phyloP scores from a whole-genome alignment of 2,329 filamentous ascomycete species.

The Massarina eburnea region DNA sequence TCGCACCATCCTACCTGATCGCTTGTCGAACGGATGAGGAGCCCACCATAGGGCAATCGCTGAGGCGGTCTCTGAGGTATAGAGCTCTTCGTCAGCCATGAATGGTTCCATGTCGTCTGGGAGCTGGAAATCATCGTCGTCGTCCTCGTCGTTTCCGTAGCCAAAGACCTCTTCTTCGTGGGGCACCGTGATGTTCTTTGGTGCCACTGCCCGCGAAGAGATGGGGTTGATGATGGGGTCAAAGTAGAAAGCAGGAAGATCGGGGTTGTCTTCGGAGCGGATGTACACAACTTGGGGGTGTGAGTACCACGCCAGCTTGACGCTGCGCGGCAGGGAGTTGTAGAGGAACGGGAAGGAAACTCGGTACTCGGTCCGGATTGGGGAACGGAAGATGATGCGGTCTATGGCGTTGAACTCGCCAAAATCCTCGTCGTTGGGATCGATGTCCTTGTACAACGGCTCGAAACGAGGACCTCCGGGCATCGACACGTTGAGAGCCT shows the following conservation, averaged over 20 bases:
- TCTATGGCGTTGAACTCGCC: constrained; percentile 99
- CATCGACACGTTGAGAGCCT: constrained; percentile 94
- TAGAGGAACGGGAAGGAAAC: constrained; percentile 95
- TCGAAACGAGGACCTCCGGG: constrained; percentile 97
- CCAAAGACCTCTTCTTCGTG: constrained; percentile 96
- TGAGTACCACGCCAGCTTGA: constrained; percentile 91
- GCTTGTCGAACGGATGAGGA: constrained; percentile 90
- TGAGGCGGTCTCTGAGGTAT: constrained; percentile 83
- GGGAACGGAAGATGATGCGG: constrained; percentile 95
- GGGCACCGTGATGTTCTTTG: constrained; percentile 88
- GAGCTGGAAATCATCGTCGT: constrained; percentile 80
- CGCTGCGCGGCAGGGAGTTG: constrained; percentile 92
- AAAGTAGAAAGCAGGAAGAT: constrained; percentile 94
- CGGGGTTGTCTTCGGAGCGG: constrained; percentile 75
- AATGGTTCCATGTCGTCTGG: constrained; percentile 83
- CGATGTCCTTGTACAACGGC: constrained; percentile 96
- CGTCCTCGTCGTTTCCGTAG: constrained; percentile 75
- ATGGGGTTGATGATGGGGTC: constrained; percentile 98
- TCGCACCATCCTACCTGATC: constrained; percentile 93
- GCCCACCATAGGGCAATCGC: constrained; percentile 98
- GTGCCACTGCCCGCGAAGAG: constrained; percentile 88
- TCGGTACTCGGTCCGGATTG: constrained; percentile 92
- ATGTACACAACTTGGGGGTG: constrained; percentile 92
- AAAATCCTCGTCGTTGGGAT: constrained; percentile 98
- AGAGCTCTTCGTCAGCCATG: constrained; percentile 83